These are phyloP conservation scores for Microdochium trichocladiopsis DNA, from an alignment of 2,329 filamentous ascomycete genomes.

Conservation along the genomic window DNA sequence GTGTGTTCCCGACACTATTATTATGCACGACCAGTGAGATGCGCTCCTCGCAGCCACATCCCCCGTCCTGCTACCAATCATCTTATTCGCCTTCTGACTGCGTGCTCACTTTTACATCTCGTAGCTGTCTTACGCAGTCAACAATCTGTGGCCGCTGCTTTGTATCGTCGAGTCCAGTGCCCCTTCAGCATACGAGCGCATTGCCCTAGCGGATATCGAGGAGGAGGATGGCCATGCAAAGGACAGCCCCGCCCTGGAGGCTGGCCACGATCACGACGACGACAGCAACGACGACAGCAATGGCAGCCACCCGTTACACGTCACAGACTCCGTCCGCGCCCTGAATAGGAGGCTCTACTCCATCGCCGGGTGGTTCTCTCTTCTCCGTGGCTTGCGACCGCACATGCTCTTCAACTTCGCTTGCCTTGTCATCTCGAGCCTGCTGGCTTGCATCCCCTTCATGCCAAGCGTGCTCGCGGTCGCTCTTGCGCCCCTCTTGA, in stretches of 20 bases:
- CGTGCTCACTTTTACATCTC: not conserved
- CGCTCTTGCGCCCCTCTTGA: slow-evolving; percentile 48
- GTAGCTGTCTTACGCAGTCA: slow-evolving; percentile 40
- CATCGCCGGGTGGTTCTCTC: slow-evolving; percentile 52
- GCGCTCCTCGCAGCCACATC: too few species aligned
- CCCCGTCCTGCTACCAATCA: not conserved
- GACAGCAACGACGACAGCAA: slow-evolving; percentile 17
- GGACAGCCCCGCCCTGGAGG: not conserved
- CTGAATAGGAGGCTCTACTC: slow-evolving; percentile 47
- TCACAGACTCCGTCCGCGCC: slow-evolving; percentile 40
- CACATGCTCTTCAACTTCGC: slow-evolving; percentile 26
- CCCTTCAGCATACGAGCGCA: slow-evolving; percentile 38
- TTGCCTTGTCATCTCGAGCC: slow-evolving; percentile 24
- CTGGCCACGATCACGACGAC: slow-evolving; percentile 10
- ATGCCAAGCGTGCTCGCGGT: slow-evolving; percentile 37
- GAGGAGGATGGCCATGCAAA: not conserved
- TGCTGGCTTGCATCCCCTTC: slow-evolving; percentile 29
- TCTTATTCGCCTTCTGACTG: not conserved
- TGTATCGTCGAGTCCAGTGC: slow-evolving; percentile 43
- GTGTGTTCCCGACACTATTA: too few species aligned
- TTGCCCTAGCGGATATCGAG: slow-evolving; percentile 19
- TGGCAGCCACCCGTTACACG: slow-evolving; percentile 21
- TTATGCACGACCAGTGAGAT: too few species aligned
- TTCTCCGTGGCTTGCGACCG: slow-evolving; percentile 59
- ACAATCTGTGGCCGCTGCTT: slow-evolving; percentile 37